Base-by-base conservation (phyloP, 805 yeast genomes). In the Kodamaea hsintzibuensis region DNA sequence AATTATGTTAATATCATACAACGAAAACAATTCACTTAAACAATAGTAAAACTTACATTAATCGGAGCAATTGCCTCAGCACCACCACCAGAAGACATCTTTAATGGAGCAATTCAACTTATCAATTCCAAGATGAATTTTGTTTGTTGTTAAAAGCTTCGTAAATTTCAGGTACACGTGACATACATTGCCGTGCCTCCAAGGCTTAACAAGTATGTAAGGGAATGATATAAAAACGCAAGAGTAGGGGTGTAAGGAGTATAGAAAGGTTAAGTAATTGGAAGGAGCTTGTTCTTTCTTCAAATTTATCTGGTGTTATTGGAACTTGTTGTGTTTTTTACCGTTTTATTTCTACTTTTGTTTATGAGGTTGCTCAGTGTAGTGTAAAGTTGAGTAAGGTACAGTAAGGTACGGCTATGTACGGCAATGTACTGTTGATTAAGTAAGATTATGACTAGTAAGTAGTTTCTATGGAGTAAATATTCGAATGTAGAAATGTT, bases 1-100 rank as follows among this genome's bases (percentile, higher is more conserved):
- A 16, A 14, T 4, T 17, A 33, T 33, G 63, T 65, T 62, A 64
- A 66, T 48, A 35, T n/a, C 33, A 7, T 17, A 16, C 39, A 22
- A 22, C 25, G 3, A 22, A 22, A 22, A 22, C 6, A 22, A 22
- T 6, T 6, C 3, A 22, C 25, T 12, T 35, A 18, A 33, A 10
- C 25, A 37, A 19, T 12, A 38, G 9, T 13, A 10, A 47, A 14
- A 54, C 57, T 25, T 48, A 54, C 57, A 18, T 51, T 54, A 7
- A 47, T 46, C n/a, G 51, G 46, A 46, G 53, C 53, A 43, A 50
- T 22, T 35, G 47, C 47, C 47, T 51, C 54, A 7, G 13, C 46
- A 14, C 18, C 54, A 8, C 42, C 54, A 13, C 37, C 9, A 8
- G 50, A n/a, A 51, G 54, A 51, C 54, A 51, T 51, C 19, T 18